A percentile compares a stretch with the other conserved stretches of the same genome.
Evolutionary conservation across 2,329 filamentous ascomycete species (phyloP).

Genomic region (Dryadomyces quercivorus): DNA sequence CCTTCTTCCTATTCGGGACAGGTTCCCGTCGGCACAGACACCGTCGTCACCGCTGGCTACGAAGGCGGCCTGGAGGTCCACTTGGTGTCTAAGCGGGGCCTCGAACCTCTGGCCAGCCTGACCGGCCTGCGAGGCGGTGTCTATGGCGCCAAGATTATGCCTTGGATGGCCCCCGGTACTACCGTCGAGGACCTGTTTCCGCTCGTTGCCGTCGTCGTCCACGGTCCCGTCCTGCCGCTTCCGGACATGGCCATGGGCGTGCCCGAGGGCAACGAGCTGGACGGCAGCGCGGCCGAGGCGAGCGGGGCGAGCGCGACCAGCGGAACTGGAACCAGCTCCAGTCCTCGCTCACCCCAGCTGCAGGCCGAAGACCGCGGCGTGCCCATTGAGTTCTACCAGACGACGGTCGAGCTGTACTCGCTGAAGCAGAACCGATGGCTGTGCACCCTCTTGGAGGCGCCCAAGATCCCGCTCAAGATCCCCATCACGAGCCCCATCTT

Average conservation of each 20-base stretch:
- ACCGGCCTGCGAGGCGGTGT: conserved; percentile 71
- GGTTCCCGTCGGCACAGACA: conserved; percentile 34
- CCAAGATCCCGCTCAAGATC: conserved; percentile 46
- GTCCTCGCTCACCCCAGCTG: not conserved
- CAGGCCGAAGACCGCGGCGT: conserved; percentile 9
- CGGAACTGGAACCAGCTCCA: not conserved
- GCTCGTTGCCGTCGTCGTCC: conserved; percentile 66
- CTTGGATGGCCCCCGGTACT: conserved; percentile 48
- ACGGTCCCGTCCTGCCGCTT: conserved; percentile 55
- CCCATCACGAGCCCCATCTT: conserved; percentile 51
- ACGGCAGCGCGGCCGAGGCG: not conserved
- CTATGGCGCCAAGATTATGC: conserved; percentile 69
- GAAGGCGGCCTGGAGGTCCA: conserved; percentile 72
- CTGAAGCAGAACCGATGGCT: conserved; percentile 61
- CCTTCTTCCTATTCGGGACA: conserved; percentile 25
- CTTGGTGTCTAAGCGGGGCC: conserved; percentile 56
- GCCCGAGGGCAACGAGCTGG: not conserved
- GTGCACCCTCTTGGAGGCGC: conserved; percentile 60
- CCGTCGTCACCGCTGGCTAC: conserved; percentile 64
- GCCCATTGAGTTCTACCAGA: conserved; percentile 59
- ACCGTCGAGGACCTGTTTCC: conserved; percentile 45
- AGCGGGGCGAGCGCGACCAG: not conserved
- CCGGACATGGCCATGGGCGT: conserved; percentile 4
- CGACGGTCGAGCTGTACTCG: conserved; percentile 80
- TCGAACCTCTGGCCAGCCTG: conserved; percentile 58